Evolutionary conservation across 805 yeast genomes (phyloP).

Genomic region (Hyphopichia homilentoma): DNA sequence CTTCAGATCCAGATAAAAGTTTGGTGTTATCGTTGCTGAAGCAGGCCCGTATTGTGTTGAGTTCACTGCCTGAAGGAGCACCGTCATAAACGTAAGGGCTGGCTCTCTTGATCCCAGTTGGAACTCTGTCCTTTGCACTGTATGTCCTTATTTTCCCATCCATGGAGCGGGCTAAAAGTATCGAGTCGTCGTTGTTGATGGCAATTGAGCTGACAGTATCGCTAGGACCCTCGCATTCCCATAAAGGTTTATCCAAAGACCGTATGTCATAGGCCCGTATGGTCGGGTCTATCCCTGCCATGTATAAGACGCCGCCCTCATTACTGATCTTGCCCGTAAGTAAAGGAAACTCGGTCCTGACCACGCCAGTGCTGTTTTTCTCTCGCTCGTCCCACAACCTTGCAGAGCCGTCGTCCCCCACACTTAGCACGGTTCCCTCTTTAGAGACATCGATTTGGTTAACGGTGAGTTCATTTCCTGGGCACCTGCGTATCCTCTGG

Average conservation of each 20-base stretch:
- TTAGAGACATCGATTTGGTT: constrained; percentile 47
- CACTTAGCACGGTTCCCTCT: constrained; percentile 40
- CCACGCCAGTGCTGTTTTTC: constrained; percentile 36
- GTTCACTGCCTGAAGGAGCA: constrained; percentile 51
- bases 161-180: constrained; percentile 48
- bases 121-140: constrained; percentile 47
- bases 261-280: constrained; percentile 60
- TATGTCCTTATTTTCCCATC: constrained; percentile 57
- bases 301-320: constrained; percentile 43
- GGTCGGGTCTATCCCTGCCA: constrained; percentile 67
- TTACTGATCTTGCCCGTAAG: constrained; percentile 40
- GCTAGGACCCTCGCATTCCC: constrained; percentile 41
- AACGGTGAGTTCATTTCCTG: constrained; percentile 50
- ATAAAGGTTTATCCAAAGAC: constrained; percentile 34
- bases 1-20: constrained; percentile 60
- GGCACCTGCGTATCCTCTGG: constrained; percentile 47
- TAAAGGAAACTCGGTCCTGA: constrained; percentile 55
- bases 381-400: constrained; percentile 64
- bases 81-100: constrained; percentile 54
- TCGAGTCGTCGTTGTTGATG: constrained; percentile 44
- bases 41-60: constrained; percentile 46
- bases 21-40: constrained; percentile 40
- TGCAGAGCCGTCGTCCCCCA: constrained; percentile 62
- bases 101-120: constrained; percentile 35
- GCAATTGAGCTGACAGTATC: constrained; percentile 57